Conservation (phyloP, 305 asterid species). For the Ajuga reptans region DNA sequence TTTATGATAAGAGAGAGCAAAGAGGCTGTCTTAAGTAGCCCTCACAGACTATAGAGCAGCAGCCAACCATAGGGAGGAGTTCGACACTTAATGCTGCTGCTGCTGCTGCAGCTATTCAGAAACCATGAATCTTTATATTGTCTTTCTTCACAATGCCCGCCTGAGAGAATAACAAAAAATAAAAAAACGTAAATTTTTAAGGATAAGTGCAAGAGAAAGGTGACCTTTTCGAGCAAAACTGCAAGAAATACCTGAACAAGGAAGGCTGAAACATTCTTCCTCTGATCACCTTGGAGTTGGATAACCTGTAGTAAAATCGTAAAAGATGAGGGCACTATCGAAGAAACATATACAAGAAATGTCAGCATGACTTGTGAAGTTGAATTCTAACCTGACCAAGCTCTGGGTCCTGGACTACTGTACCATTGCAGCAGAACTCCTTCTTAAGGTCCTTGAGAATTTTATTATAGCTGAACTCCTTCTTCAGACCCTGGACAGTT, state of each 20-base stretch:
- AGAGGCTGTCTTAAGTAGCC: neutral
- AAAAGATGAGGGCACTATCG: neutral
- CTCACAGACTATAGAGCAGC: constrained; percentile 15
- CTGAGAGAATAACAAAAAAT: constrained; percentile 22
- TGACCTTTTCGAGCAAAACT: neutral
- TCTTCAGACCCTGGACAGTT: constrained; percentile 72
- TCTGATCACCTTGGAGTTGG: constrained; percentile 90
- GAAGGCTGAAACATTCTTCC: constrained; percentile 82
- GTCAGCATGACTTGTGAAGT: neutral
- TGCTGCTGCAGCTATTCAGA: constrained; percentile 34
- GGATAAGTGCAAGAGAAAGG: neutral
- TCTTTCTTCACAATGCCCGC: constrained; percentile 93
- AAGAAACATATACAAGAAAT: neutral
- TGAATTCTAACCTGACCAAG: constrained; percentile 60
- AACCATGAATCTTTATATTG: constrained; percentile 84
- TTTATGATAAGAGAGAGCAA: constrained; percentile 1
- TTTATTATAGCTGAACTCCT: constrained; percentile 74
- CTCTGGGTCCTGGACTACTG: constrained; percentile 87
- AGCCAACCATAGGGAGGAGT: constrained; percentile 18
- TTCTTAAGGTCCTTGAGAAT: constrained; percentile 79
- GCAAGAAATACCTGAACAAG: constrained; percentile 53
- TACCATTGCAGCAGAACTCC: constrained; percentile 93
- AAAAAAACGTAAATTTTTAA: neutral
- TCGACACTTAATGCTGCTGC: constrained; percentile 20
- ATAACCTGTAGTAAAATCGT: constrained; percentile 43